Conservation (phyloP, 495 filamentous ascomycete species). For the Astrothelium macrocarpum region DNA sequence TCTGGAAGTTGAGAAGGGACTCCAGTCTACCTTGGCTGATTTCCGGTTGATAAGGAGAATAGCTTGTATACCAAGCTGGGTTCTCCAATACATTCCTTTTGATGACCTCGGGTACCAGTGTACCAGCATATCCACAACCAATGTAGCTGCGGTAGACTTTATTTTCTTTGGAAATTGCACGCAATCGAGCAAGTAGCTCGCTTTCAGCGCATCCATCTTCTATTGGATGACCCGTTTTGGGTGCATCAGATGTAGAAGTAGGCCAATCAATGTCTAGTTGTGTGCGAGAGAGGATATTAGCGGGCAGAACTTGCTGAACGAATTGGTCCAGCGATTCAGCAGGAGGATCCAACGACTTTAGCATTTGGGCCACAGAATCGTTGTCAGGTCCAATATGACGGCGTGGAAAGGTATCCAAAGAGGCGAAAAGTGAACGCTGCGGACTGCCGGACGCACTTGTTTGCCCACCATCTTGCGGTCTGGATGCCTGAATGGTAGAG, state of each 20-base stretch:
- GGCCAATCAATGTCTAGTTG: conserved; percentile 42
- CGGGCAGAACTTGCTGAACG: conserved; percentile 74
- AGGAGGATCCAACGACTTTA: conserved; percentile 68
- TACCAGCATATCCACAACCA: conserved; percentile 81
- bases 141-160: conserved; percentile 59
- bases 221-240: conserved; percentile 19
- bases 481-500: background rate
- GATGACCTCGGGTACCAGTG: conserved; percentile 81
- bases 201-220: conserved; percentile 53
- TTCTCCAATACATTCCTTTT: conserved; percentile 89
- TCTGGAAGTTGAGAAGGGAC: conserved; percentile 95
- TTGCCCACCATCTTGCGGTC: background rate
- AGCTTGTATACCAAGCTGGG: conserved; percentile 97
- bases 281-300: conserved; percentile 66
- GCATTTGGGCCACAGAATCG: conserved; percentile 64
- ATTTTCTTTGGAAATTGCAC: conserved; percentile 57
- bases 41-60: conserved; percentile 96
- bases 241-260: conserved; percentile 10
- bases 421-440: conserved; percentile 22
- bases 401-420: conserved; percentile 59
- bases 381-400: conserved; percentile 92
- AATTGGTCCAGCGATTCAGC: conserved; percentile 72
- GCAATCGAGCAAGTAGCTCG: conserved; percentile 53
- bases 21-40: conserved; percentile 80
- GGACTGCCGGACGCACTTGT: background rate